These are phyloP conservation scores for Paspalum vaginatum DNA, from an alignment of 176 grass and related monocot genomes.

Conservation along the genomic window DNA sequence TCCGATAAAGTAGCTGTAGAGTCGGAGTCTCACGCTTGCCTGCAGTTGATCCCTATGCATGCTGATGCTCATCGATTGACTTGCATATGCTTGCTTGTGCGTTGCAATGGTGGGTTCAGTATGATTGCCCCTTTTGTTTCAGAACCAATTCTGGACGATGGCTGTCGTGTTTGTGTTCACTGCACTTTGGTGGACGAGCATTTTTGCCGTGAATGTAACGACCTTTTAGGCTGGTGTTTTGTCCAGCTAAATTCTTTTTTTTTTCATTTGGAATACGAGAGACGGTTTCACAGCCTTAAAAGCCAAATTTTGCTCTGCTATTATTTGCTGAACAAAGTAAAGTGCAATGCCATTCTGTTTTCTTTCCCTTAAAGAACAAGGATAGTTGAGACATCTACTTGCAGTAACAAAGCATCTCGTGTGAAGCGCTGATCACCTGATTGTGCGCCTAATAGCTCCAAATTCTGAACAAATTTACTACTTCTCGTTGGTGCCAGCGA, in stretches of 20 bases:
- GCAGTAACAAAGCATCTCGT: background rate
- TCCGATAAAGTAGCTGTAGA: background rate
- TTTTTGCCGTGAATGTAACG: constrained; percentile 1
- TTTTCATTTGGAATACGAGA: constrained; percentile 9
- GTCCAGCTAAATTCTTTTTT: constrained; percentile 16
- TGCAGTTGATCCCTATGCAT: background rate
- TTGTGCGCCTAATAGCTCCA: background rate
- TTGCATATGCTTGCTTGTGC: background rate
- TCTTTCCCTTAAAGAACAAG: background rate
- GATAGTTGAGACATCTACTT: background rate
- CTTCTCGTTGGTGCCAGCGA: background rate
- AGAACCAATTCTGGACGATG: background rate
- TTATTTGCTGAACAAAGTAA: background rate
- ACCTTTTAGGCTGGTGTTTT: constrained; percentile 11
- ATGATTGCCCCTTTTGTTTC: background rate
- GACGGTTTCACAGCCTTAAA: background rate
- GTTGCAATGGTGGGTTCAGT: background rate
- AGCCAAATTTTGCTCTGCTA: background rate
- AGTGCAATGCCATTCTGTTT: background rate
- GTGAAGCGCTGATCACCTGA: background rate
- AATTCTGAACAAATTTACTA: background rate
- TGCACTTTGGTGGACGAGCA: background rate
- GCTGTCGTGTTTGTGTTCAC: background rate
- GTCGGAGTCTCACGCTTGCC: background rate
- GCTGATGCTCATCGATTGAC: constrained; percentile 7